Base-by-base conservation (phyloP, 805 yeast species). In the Kodamaea restingae region DNA sequence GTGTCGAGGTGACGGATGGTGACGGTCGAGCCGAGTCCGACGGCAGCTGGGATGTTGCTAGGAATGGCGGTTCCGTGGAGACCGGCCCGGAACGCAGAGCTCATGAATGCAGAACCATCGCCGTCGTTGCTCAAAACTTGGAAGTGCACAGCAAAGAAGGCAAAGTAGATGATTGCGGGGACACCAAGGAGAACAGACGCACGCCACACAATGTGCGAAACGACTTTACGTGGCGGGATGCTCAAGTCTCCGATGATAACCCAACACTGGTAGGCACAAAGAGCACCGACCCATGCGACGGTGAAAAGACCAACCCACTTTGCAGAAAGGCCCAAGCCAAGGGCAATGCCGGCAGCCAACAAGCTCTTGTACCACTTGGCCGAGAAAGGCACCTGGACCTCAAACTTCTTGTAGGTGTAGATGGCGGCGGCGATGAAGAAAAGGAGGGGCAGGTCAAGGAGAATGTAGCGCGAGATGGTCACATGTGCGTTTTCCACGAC, bases 301-400 rank as follows among this genome's bases (percentile, higher is more conserved):
- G 95, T 85, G 64, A 84, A 84, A 28, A 84, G 63, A 45, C 95
- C 95, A 33, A 84, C 93, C 93, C 93, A 84, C 61, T 85, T 85
- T 22, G 90, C 78, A 17, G 84, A 75, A 15, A 80, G 63, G 3
- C 93, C 84, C 42, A 84, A 66, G 38, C 93, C 95, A 42, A 84
- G 63, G n/a, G 80, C 78, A 38, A 81, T 56, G 49, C 84, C 85
- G 31, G 86, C 71, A n/a, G 80, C 70, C 20, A 78, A 18, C 48
- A 85, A 61, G n/a, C 79, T 62, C 53, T 73, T 79, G 55, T 59
- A 78, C 78, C 90, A 81, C 15, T 56, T 61, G 31, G 57, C 54
- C 12, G 83, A 50, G 51, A 78, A 75, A n/a, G 95, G 83, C 38
- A 68, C 67, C 51, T 75, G 79, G 40, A 76, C 60, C 62, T 84